Evolutionary conservation across 2,329 filamentous ascomycete genomes (phyloP).

Genomic region (Myriosclerotinia curreyana): DNA sequence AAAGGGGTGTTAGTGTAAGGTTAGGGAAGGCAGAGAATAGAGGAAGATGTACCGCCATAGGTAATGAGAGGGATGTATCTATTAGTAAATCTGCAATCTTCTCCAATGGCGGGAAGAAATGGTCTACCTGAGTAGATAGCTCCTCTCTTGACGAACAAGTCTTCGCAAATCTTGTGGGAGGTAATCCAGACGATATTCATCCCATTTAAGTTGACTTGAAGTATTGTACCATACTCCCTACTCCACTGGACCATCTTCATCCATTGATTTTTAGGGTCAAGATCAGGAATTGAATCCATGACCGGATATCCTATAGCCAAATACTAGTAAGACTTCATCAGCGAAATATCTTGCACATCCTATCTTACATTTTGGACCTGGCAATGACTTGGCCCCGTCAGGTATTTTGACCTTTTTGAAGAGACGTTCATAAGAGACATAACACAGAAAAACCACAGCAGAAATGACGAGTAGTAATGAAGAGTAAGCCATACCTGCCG

Average conservation of each 20-base stretch:
- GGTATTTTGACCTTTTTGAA: conserved; percentile 19
- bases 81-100: conserved; percentile 20
- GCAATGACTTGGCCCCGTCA: conserved; percentile 23
- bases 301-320: conserved; percentile 23
- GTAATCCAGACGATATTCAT: conserved; percentile 41
- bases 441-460: conserved; percentile 13
- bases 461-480: conserved; percentile 13
- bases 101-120: conserved; percentile 22
- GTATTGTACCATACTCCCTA: conserved; percentile 43
- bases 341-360: not conserved
- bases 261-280: conserved; percentile 40
- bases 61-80: conserved; percentile 24
- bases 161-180: conserved; percentile 43
- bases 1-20: not conserved
- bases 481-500: conserved; percentile 17
- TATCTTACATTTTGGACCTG: conserved; percentile 25
- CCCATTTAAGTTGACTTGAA: conserved; percentile 45
- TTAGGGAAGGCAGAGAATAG: not conserved
- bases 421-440: conserved; percentile 12
- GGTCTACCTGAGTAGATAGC: conserved; percentile 38
- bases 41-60: conserved; percentile 19
- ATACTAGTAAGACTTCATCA: not conserved
- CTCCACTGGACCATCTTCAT: conserved; percentile 43
- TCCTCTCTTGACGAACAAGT: conserved; percentile 44
- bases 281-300: conserved; percentile 26